These are phyloP conservation scores for Chrysosporium keratinophilum DNA, from an alignment of 2,329 filamentous ascomycete genomes.

Conservation along the genomic window DNA sequence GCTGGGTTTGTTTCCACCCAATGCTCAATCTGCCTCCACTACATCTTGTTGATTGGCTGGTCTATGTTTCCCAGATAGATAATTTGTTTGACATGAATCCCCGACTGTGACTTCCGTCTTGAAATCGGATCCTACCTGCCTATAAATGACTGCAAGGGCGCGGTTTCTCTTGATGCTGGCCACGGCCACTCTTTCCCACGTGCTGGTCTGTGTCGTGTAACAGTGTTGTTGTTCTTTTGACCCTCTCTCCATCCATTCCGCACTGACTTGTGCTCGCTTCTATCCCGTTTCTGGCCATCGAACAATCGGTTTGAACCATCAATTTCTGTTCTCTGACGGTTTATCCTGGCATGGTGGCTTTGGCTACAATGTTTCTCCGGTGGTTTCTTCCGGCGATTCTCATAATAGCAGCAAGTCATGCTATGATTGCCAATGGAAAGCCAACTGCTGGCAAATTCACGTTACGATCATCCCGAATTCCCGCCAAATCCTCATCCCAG, in stretches of 20 bases:
- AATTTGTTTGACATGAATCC: neutral
- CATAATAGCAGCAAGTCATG: neutral
- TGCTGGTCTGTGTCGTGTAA: neutral
- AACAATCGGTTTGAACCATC: neutral
- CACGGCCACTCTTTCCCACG: neutral
- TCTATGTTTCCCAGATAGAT: neutral
- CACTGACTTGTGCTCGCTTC: neutral
- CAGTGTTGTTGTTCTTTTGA: neutral
- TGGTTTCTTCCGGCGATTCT: neutral
- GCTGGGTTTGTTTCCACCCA: too few species aligned
- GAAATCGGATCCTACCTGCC: too few species aligned
- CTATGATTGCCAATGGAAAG: neutral
- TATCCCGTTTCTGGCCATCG: too few species aligned
- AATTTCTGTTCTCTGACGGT: neutral
- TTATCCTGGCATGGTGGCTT: too few species aligned
- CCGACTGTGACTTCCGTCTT: neutral
- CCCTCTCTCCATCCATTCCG: neutral
- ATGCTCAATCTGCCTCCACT: neutral
- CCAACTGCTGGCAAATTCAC: neutral
- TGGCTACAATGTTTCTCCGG: neutral
- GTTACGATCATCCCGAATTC: neutral
- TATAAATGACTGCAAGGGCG: neutral
- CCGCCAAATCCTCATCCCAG: slow-evolving; percentile 9
- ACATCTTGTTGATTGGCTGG: neutral
- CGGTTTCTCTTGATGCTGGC: neutral